Percentiles rank a stretch among this genome's conserved stretches.
Evolutionary conservation across 2,329 filamentous ascomycete genomes (phyloP).

Genomic region (Phialemoniopsis sp.): DNA sequence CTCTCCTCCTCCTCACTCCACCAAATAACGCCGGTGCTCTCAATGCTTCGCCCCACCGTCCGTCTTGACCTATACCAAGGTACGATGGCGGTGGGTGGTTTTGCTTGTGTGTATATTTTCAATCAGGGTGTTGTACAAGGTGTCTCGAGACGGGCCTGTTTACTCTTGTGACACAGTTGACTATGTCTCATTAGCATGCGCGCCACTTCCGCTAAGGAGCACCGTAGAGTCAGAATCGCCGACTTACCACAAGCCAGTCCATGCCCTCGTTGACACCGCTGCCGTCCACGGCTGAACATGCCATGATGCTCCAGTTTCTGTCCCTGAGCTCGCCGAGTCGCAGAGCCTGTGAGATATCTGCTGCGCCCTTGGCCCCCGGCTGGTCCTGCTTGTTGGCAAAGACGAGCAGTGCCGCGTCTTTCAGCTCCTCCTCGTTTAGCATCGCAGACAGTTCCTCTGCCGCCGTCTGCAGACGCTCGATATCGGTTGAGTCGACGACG

Average conservation of each 20-base stretch:
- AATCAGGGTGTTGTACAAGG: conserved; percentile 15
- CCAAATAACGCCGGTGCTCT: conserved; percentile 1
- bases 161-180: conserved; percentile 35
- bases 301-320: conserved; percentile 98
- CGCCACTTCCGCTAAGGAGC: conserved; percentile 11
- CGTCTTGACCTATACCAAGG: neutral
- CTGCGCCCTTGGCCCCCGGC: conserved; percentile 91
- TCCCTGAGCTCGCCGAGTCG: conserved; percentile 88
- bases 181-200: neutral
- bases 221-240: neutral
- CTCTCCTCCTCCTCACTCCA: neutral
- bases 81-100: neutral
- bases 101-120: conserved; percentile 8
- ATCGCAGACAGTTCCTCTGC: conserved; percentile 90
- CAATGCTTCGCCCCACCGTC: neutral
- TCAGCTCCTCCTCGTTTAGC: conserved; percentile 94
- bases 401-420: conserved; percentile 86
- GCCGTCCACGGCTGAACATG: conserved; percentile 93
- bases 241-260: conserved; percentile 91
- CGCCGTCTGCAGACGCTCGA: conserved; percentile 88
- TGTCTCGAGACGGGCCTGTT: conserved; percentile 3
- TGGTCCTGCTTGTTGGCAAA: conserved; percentile 99
- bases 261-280: conserved; percentile 94
- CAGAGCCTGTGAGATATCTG: conserved; percentile 92
- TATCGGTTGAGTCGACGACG: conserved; percentile 97